These are phyloP conservation scores for Prunus campanulata DNA, from an alignment of 306 rosid genomes.

Conservation along the genomic window DNA sequence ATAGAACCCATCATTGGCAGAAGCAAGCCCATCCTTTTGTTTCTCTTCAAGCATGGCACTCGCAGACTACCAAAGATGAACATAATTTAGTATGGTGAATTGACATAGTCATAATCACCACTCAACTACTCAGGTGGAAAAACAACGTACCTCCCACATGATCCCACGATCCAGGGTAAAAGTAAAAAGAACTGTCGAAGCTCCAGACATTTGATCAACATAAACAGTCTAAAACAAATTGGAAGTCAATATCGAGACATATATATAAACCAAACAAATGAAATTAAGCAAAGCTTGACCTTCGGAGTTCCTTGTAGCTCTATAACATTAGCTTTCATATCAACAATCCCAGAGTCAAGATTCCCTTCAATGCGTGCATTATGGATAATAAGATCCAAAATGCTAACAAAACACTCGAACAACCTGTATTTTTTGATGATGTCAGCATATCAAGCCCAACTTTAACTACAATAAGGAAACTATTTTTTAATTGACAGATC, in stretches of 20 bases:
- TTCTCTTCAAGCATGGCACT: conserved; percentile 78
- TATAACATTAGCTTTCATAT: conserved; percentile 83
- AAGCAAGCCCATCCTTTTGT: conserved; percentile 82
- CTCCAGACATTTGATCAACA: conserved; percentile 87
- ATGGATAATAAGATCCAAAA: conserved; percentile 90
- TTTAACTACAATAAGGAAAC: conserved; percentile 25
- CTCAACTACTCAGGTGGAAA: conserved; percentile 18
- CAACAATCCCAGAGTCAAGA: conserved; percentile 95
- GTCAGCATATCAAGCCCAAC: conserved; percentile 32
- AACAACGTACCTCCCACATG: conserved; percentile 78
- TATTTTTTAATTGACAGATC: conserved; percentile 20
- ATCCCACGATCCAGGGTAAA: conserved; percentile 94
- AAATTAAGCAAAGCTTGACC: conserved; percentile 40
- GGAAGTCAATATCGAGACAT: conserved; percentile 18
- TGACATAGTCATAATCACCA: conserved; percentile 11
- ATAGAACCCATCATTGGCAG: conserved; percentile 86
- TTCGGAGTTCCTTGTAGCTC: conserved; percentile 89
- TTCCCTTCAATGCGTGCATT: conserved; percentile 96
- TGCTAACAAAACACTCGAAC: conserved; percentile 83
- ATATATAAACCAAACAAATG: conserved; percentile 11
- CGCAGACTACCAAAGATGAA: conserved; percentile 53
- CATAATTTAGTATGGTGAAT: conserved; percentile 13
- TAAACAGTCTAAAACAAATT: conserved; percentile 69
- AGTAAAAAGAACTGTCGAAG: conserved; percentile 84
- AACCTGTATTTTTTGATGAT: conserved; percentile 48